A percentile compares a stretch with the other conserved stretches of the same genome.
phyloP scores from a whole-genome alignment of 2,329 filamentous ascomycete species.

The Dactylella cylindrospora region DNA sequence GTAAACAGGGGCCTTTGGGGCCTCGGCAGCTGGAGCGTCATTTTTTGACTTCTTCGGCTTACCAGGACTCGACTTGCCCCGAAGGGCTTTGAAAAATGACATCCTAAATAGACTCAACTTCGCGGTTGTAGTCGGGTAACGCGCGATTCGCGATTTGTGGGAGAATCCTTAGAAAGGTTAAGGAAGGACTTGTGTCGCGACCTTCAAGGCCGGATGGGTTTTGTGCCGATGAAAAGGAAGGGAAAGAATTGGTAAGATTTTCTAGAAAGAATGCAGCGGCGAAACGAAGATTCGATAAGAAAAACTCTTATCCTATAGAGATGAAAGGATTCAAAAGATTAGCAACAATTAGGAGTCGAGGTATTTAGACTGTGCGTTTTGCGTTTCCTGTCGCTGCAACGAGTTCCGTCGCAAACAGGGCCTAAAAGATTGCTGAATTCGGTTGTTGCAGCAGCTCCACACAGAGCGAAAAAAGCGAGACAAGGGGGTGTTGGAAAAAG shows the following conservation, averaged over 20 bases:
- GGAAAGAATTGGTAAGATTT: too few relatives aligned
- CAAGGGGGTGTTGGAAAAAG: slow-evolving; percentile 9
- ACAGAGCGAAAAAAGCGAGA: slow-evolving; percentile 29
- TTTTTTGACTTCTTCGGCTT: slow-evolving; percentile 64
- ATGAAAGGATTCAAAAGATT: too few relatives aligned
- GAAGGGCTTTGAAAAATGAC: slow-evolving; percentile 39
- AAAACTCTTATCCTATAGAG: too few relatives aligned
- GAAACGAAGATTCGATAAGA: too few relatives aligned
- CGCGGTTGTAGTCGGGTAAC: slow-evolving; percentile 2
- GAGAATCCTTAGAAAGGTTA: not conserved
- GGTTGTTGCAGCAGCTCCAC: slow-evolving; percentile 13
- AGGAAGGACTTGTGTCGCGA: slow-evolving; percentile 8
- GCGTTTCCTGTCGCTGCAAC: too few relatives aligned
- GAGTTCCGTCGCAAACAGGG: too few relatives aligned
- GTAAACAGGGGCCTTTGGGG: slow-evolving; percentile 73
- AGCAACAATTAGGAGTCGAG: too few relatives aligned
- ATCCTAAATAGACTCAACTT: slow-evolving; percentile 19
- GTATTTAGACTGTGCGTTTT: too few relatives aligned
- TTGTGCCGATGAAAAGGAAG: too few relatives aligned
- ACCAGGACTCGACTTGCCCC: slow-evolving; percentile 40
- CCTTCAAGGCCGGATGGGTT: slow-evolving; percentile 27
- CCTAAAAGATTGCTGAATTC: too few relatives aligned
- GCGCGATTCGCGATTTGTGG: slow-evolving; percentile 9
- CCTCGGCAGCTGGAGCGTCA: slow-evolving; percentile 57
- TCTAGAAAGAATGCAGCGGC: too few relatives aligned